These are phyloP conservation scores for Calycina herbarum DNA, from an alignment of 2,329 filamentous ascomycete genomes.

Conservation along the genomic window DNA sequence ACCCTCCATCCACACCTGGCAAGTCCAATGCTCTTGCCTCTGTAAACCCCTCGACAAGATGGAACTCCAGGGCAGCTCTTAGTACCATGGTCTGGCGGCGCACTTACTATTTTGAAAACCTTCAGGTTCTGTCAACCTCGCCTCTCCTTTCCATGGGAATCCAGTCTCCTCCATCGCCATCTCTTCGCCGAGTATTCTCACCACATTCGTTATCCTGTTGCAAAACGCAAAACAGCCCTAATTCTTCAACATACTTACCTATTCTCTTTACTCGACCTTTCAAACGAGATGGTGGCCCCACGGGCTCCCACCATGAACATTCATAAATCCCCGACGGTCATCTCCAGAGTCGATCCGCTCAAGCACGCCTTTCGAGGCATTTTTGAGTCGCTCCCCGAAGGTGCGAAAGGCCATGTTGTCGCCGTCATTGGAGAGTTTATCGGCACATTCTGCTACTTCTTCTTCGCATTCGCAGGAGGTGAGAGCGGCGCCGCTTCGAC, in stretches of 20 bases:
- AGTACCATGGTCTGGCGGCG: too few relatives aligned
- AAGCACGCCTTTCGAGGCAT: conserved; percentile 12
- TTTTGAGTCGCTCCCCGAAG: conserved; percentile 12
- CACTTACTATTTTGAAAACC: too few relatives aligned
- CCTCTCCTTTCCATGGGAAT: background rate
- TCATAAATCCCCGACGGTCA: conserved; percentile 4
- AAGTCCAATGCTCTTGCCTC: too few relatives aligned
- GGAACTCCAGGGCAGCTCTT: too few relatives aligned
- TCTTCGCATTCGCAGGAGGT: conserved; percentile 36
- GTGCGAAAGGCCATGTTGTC: conserved; percentile 45
- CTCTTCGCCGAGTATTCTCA: background rate
- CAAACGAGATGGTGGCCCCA: background rate
- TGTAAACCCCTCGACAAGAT: too few relatives aligned
- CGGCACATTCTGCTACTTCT: conserved; percentile 46
- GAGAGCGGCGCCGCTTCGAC: conserved; percentile 34
- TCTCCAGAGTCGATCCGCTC: conserved; percentile 10
- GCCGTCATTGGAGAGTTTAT: conserved; percentile 51
- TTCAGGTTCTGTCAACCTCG: background rate
- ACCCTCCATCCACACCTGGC: too few relatives aligned
- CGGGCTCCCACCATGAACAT: conserved; percentile 16
- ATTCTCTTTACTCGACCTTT: background rate
- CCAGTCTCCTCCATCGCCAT: background rate
- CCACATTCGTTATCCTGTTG: background rate
- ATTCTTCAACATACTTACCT: background rate
- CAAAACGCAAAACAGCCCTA: background rate